Evolutionary conservation across 768 basidiomycete species (phyloP).

Genomic region (Rhizopogon salebrosus): DNA sequence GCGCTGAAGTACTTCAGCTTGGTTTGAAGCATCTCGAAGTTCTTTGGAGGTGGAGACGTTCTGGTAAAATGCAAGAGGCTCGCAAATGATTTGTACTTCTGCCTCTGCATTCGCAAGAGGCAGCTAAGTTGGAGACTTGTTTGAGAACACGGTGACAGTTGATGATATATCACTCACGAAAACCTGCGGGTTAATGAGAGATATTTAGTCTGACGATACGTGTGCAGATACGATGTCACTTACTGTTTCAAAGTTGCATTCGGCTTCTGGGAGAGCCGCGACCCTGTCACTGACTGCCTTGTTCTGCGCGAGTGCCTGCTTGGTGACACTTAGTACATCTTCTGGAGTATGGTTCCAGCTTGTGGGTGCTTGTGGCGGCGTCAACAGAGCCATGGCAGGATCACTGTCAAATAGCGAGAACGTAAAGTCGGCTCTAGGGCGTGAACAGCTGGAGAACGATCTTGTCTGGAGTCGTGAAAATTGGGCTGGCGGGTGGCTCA

Average conservation of each 20-base stretch:
- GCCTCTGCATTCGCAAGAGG: constrained; percentile 60
- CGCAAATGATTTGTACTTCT: constrained; percentile 41
- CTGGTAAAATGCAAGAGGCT: constrained; percentile 75
- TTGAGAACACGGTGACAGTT: constrained; percentile 14
- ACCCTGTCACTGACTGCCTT: constrained; percentile 53
- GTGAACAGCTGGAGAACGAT: not conserved
- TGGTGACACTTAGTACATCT: constrained; percentile 52
- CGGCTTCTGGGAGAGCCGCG: constrained; percentile 48
- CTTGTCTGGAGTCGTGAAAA: not conserved
- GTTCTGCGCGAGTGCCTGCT: constrained; percentile 53
- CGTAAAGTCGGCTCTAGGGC: not conserved
- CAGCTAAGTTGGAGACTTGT: constrained; percentile 32
- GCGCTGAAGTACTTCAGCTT: constrained; percentile 63
- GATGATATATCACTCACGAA: constrained; percentile 50
- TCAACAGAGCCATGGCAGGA: constrained; percentile 39
- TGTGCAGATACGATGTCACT: constrained; percentile 20
- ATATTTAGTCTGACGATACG: not conserved
- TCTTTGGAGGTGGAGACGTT: constrained; percentile 72
- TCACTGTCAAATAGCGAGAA: constrained; percentile 1
- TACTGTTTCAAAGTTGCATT: constrained; percentile 66
- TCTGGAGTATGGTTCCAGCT: constrained; percentile 62
- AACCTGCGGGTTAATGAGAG: constrained; percentile 39
- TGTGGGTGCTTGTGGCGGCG: constrained; percentile 62
- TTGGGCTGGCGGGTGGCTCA: not conserved
- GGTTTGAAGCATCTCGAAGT: constrained; percentile 78